Evolutionary conservation across 2,329 filamentous ascomycete species (phyloP).

Genomic region (Fusarium continuum): DNA sequence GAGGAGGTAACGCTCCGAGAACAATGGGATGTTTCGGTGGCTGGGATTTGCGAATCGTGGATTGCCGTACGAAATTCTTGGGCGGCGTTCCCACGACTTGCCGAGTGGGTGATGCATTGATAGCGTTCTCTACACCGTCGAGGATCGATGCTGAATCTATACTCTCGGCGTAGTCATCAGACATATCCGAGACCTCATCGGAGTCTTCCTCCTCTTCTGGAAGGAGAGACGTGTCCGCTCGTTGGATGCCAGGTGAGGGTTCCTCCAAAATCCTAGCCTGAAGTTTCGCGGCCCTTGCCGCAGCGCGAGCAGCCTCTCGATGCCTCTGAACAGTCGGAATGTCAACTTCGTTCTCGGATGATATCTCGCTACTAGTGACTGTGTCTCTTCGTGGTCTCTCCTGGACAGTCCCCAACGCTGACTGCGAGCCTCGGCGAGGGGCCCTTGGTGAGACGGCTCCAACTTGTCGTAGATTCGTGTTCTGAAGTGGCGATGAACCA

Average conservation of each 20-base stretch:
- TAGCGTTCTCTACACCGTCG: conserved; percentile 68
- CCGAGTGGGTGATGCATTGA: conserved; percentile 62
- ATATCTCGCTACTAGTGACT: conserved; percentile 83
- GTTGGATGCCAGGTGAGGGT: conserved; percentile 51
- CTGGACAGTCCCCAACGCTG: conserved; percentile 74
- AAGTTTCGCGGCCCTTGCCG: conserved; percentile 53
- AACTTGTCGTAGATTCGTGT: conserved; percentile 67
- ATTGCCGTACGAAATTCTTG: conserved; percentile 66
- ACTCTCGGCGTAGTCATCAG: conserved; percentile 71
- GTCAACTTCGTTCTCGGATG: conserved; percentile 82
- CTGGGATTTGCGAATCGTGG: conserved; percentile 70
- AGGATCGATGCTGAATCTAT: conserved; percentile 78
- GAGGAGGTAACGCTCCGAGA: conserved; percentile 74
- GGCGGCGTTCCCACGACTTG: conserved; percentile 72
- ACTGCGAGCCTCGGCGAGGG: conserved; percentile 73
- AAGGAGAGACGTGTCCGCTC: conserved; percentile 60
- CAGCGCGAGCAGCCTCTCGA: conserved; percentile 67
- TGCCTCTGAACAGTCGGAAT: conserved; percentile 71
- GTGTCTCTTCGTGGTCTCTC: conserved; percentile 77
- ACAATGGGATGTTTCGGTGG: conserved; percentile 64
- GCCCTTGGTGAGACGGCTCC: conserved; percentile 58
- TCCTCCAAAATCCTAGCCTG: conserved; percentile 53
- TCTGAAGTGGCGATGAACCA: conserved; percentile 86
- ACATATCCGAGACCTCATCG: conserved; percentile 69
- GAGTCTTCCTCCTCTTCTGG: conserved; percentile 69